phyloP scores from a whole-genome alignment of 1,139 yeast species.

The Hemisphaericaspora xylofermentans region DNA sequence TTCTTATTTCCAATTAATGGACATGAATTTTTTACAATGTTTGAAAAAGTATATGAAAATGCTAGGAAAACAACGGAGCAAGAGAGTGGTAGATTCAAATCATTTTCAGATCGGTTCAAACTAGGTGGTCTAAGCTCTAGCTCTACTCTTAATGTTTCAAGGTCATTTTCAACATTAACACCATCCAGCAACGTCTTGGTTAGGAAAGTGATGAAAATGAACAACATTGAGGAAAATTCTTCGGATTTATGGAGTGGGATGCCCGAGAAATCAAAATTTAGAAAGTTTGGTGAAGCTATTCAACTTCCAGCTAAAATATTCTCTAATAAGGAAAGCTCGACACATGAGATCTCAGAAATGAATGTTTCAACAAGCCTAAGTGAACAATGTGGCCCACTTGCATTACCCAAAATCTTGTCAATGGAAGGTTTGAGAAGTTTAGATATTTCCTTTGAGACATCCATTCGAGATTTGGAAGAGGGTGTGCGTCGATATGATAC shows the following conservation, averaged over 20 bases:
- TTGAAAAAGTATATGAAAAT: constrained; percentile 23
- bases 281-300: constrained; percentile 20
- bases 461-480: constrained; percentile 23
- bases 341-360: not conserved
- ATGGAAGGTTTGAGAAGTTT: constrained; percentile 29
- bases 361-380: not conserved
- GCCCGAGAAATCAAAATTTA: constrained; percentile 16
- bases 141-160: not conserved
- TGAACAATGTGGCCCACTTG: constrained; percentile 9
- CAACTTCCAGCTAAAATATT: constrained; percentile 22
- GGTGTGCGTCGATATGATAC: constrained; percentile 25
- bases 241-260: constrained; percentile 1
- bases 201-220: constrained; percentile 10
- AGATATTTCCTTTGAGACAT: constrained; percentile 36
- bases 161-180: constrained; percentile 13
- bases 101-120: constrained; percentile 2
- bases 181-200: constrained; percentile 17
- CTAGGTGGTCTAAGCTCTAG: not conserved
- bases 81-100: constrained; percentile 1
- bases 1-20: constrained; percentile 60
- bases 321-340: not conserved
- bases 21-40: constrained; percentile 23
- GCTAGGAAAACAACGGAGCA: constrained; percentile 5
- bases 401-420: constrained; percentile 33
- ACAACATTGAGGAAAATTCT: constrained; percentile 1